These are phyloP conservation scores for Vicia faba DNA, from an alignment of 306 rosid genomes.

Conservation along the genomic window DNA sequence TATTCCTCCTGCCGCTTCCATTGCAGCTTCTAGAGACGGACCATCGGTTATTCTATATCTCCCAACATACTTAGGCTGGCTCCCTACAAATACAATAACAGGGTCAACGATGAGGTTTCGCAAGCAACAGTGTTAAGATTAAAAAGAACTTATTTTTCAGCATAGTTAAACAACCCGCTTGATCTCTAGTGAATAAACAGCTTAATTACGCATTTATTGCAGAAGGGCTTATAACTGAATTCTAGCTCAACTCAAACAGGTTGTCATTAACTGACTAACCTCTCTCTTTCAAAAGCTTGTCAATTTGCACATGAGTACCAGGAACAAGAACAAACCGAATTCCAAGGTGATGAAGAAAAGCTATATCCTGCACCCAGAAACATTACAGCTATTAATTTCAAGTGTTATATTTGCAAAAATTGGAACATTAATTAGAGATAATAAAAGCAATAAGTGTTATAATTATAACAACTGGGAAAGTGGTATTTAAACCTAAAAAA, in stretches of 20 bases:
- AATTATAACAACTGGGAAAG: not conserved
- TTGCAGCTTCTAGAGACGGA: conserved; percentile 81
- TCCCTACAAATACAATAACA: conserved; percentile 63
- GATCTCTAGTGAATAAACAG: not conserved
- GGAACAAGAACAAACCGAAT: conserved; percentile 91
- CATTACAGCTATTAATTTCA: not conserved
- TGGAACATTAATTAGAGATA: not conserved
- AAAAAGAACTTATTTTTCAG: not conserved
- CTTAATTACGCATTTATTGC: not conserved
- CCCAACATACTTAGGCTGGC: conserved; percentile 72
- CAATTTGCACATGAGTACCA: conserved; percentile 86
- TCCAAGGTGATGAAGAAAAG: conserved; percentile 94
- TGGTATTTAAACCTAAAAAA: not conserved
- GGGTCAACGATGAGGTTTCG: not conserved
- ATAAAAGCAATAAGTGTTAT: not conserved
- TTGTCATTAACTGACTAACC: conserved; percentile 47
- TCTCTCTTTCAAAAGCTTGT: conserved; percentile 77
- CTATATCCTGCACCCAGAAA: conserved; percentile 77
- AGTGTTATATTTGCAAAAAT: not conserved
- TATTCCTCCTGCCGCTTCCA: conserved; percentile 91
- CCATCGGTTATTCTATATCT: conserved; percentile 82
- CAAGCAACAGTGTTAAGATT: not conserved
- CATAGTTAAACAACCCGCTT: conserved; percentile 19
- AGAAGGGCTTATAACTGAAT: not conserved
- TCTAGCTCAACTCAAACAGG: not conserved